These are phyloP conservation scores for Scheffersomyces spartinae DNA, from an alignment of 805 yeast species.

Conservation along the genomic window DNA sequence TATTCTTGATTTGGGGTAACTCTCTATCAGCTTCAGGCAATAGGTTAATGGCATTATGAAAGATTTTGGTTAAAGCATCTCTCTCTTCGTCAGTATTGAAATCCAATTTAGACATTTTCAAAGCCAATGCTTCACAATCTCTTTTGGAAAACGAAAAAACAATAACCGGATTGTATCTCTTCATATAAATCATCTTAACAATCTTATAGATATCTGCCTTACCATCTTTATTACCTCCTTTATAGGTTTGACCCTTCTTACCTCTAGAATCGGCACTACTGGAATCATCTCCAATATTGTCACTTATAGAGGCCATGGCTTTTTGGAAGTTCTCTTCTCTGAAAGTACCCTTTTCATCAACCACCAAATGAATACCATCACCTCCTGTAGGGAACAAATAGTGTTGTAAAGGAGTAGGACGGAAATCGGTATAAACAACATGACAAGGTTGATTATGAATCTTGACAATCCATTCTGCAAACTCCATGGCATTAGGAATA, in stretches of 20 bases:
- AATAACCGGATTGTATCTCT: conserved; percentile 94
- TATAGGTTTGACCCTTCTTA: conserved; percentile 69
- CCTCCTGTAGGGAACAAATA: conserved; percentile 98
- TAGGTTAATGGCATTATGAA: conserved; percentile 78
- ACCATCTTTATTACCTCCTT: conserved; percentile 74
- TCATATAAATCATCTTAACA: conserved; percentile 95
- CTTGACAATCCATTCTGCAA: conserved; percentile 97
- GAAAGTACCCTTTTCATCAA: conserved; percentile 92
- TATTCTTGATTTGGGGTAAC: conserved; percentile 88
- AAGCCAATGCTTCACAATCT: conserved; percentile 89
- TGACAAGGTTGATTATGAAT: conserved; percentile 96
- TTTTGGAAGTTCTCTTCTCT: conserved; percentile 97
- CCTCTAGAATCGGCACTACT: conserved; percentile 48
- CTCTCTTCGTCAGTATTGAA: conserved; percentile 92
- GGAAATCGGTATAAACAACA: conserved; percentile 95
- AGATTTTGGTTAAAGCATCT: conserved; percentile 80
- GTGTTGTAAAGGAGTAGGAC: conserved; percentile 98
- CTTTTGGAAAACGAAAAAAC: conserved; percentile 96
- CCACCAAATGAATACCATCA: conserved; percentile 94
- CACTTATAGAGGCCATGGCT: conserved; percentile 91
- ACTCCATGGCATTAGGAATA: conserved; percentile 95
- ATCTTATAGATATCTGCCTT: conserved; percentile 88
- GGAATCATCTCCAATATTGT: conserved; percentile 77
- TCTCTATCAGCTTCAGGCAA: conserved; percentile 87
- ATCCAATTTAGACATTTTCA: conserved; percentile 92